Conservation (phyloP, 2,329 filamentous ascomycete species). For the Decorospora gaudefroyi region DNA sequence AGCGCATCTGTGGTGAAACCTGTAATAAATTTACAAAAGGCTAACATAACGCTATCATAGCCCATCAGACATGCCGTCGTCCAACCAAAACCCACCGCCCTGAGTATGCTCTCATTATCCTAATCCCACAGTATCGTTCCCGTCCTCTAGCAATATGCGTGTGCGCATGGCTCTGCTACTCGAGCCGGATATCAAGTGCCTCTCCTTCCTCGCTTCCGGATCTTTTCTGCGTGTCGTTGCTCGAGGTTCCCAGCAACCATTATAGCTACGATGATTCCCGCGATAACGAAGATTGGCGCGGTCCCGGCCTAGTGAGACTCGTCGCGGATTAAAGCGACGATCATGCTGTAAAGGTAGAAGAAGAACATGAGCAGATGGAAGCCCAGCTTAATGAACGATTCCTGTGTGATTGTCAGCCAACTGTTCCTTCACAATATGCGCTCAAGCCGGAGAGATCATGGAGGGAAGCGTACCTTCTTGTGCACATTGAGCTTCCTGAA, state of each 20-base stretch:
- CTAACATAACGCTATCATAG: constrained; percentile 43
- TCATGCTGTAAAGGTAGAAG: constrained; percentile 99
- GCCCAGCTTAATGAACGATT: constrained; percentile 98
- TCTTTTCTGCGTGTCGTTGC: not conserved
- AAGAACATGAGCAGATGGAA: constrained; percentile 99
- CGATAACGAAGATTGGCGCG: constrained; percentile 3
- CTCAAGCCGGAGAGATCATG: no score
- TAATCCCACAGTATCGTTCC: constrained; percentile 4
- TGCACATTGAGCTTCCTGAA: constrained; percentile 99
- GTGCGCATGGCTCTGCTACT: constrained; percentile 14
- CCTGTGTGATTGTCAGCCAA: constrained; percentile 57
- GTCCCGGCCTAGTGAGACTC: constrained; percentile 70
- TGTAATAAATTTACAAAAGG: constrained; percentile 34
- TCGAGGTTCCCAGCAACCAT: constrained; percentile 4
- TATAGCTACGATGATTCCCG: constrained; percentile 4
- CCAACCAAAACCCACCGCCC: constrained; percentile 6
- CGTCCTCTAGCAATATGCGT: constrained; percentile 16
- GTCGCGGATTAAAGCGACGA: constrained; percentile 93
- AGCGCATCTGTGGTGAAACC: constrained; percentile 5
- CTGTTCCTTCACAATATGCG: not conserved
- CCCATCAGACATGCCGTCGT: constrained; percentile 33
- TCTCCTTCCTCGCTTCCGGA: not conserved
- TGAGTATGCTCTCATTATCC: constrained; percentile 12
- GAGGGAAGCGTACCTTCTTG: constrained; percentile 81
- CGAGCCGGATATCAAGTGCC: constrained; percentile 22